Base-by-base conservation (phyloP, 2,329 filamentous ascomycete genomes). In the Fonsecaea pedrosoi region DNA sequence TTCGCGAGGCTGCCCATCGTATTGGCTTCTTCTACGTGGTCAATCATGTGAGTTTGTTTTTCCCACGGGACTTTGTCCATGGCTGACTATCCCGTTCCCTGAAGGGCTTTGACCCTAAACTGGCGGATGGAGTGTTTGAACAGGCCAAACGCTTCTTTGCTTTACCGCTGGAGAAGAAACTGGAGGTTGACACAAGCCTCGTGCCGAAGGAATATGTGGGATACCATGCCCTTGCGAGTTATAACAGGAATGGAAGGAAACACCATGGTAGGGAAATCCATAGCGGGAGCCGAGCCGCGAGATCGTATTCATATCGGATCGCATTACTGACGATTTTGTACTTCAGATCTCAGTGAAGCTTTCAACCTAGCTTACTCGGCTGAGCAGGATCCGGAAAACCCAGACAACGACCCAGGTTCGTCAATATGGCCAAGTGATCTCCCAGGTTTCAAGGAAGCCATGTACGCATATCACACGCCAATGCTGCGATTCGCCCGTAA, bases 91-190 rank as follows among this genome's bases (percentile, higher is more conserved):
- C 83, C 18, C 40, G 34, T 58, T 38, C 37, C 48, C 72, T 76
- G 67, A 35, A 62, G 60, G 37, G 60, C 12, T 55, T 62, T 34
- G 60, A 62, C 34, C 21, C 35, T 15, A 62, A 56, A 21, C 37
- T 55, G n/a, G 69, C 75, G 18, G 70, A 75, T 21, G 67, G 65
- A 0, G 76, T 80, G 0, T 77, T 81, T 30, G 34, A 74, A 50
- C 79, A 81, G 63, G 78, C 78, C 0, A 77, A 79, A 34, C 72
- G 75, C 1, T 80, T 84, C 62, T 84, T 84, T 62, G 72, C 77
- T 2, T 71, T 83, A 1, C 77, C 81, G 0, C 73, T 79, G 4
- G 77, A 82, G 63, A 81, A 81, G 68, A 84, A 83, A 69, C 76
- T 83, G 65, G 78, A 83, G 45, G 82, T 84, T 2, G 81, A 80